Base-by-base conservation (phyloP, 257 asterid species). In the Solanum stenotomum region DNA sequence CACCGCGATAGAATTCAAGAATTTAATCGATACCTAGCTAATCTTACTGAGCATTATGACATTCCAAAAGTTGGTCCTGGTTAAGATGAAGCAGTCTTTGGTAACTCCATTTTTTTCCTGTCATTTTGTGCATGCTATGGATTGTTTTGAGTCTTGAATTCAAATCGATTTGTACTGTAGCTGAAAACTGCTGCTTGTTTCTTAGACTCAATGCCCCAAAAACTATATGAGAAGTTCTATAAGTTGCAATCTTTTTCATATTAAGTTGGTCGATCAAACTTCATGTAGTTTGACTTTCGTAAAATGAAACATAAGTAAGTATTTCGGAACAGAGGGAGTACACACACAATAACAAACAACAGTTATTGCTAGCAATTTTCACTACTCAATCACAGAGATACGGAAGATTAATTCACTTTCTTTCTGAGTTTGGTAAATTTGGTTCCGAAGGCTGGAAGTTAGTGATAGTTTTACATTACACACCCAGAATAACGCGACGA, bases 11-110 rank as follows among this genome's bases (percentile, higher is more conserved):
- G 93, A 10, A 88, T 93, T 84, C 91, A 93, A 40, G 94, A 92
- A 65, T 92, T 92, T 25, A 93, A 93, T 88, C 93, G 81, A 65
- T 93, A 89, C 87, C 89, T 93, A 67, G 95, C 95, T 71, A 89
- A 93, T 76, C 83, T 93, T 71, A 92, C 88, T 20, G 94, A 92
- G 91, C 94, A 92, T 89, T 92, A 91, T 85, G 94, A 91, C 92
- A 93, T 93, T 88, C 94, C 95, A 76, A 92, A 93, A 89, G 95
- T 92, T 14, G 94, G 95, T 46, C 95, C 94, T 86, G 94, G 94
- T 87, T 92, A 63, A 93, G n/a, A 78, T 42, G 56, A 13, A 78
- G 1, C 37, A 79, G 18, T 18, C 67, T 79, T 79, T 27, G 85
- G 38, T 1, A 46, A 79, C 40, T 44, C 40, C 67, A 79, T 79